Percentiles rank a stretch among this genome's conserved stretches.
These are phyloP conservation scores for Cytospora leucostoma DNA, from an alignment of 2,329 filamentous ascomycete species.

Conservation along the genomic window DNA sequence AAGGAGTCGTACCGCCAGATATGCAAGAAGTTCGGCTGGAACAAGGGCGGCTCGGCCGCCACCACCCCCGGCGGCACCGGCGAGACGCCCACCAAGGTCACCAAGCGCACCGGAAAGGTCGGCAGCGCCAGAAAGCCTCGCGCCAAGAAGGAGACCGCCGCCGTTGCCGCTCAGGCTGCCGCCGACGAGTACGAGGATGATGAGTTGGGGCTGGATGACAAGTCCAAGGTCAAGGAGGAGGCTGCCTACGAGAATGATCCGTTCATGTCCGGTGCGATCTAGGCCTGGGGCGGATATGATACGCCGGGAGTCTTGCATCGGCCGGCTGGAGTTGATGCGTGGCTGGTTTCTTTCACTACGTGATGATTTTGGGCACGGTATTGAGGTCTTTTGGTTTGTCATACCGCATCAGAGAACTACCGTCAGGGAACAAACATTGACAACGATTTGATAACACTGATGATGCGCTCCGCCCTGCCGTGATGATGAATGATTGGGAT, in stretches of 20 bases:
- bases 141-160: constrained; percentile 6
- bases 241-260: not conserved
- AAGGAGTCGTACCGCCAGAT: constrained; percentile 28
- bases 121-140: constrained; percentile 17
- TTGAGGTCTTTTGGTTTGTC: not conserved
- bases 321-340: not conserved
- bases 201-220: not conserved
- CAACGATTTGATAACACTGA: not conserved
- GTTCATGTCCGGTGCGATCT: constrained; percentile 7
- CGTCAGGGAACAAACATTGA: not conserved
- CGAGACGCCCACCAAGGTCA: constrained; percentile 23
- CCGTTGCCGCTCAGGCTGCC: not conserved
- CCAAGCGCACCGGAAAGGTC: constrained; percentile 22
- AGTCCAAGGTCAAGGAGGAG: constrained; percentile 1
- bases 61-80: not conserved
- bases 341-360: not conserved
- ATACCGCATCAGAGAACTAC: not conserved
- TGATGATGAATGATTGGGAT: not conserved
- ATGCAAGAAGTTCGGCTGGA: constrained; percentile 24
- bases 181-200: not conserved
- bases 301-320: not conserved
- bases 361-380: not conserved
- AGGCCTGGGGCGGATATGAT: not conserved
- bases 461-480: not conserved
- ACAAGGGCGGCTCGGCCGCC: not conserved